Conservation (phyloP, 2,329 filamentous ascomycete species). For the Clonostachys sp. region DNA sequence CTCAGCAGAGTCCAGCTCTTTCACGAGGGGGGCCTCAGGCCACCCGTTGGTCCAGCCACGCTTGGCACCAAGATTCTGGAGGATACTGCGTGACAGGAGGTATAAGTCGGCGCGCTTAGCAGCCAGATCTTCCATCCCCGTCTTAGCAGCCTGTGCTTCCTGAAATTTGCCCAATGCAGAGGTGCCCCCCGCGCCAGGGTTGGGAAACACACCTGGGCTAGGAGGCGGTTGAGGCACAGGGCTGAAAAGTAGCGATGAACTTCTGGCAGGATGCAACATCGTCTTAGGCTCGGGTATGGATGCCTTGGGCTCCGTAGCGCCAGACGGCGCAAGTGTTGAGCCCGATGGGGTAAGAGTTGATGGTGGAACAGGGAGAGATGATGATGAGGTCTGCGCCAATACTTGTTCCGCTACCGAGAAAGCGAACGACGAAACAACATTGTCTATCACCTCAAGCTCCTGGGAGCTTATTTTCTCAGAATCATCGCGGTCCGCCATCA, state of each 20-base stretch:
- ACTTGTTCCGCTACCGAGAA: conserved; percentile 75
- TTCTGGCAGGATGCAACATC: conserved; percentile 64
- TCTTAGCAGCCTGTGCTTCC: conserved; percentile 47
- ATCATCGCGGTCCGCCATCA: conserved; percentile 21
- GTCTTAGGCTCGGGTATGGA: conserved; percentile 65
- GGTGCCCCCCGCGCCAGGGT: conserved; percentile 32
- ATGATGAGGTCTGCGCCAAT: conserved; percentile 68
- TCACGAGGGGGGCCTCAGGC: conserved; percentile 52
- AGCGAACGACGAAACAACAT: conserved; percentile 72
- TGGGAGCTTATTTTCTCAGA: conserved; percentile 21
- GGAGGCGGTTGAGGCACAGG: conserved; percentile 27
- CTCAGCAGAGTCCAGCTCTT: conserved; percentile 34
- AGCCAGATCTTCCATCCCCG: conserved; percentile 76
- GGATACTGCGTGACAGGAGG: conserved; percentile 71
- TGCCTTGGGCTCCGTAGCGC: conserved; percentile 53
- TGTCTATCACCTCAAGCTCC: conserved; percentile 58
- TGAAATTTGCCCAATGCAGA: conserved; percentile 29
- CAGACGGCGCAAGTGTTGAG: conserved; percentile 10
- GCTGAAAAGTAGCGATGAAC: conserved; percentile 52
- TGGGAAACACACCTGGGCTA: conserved; percentile 51
- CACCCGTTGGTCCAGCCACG: conserved; percentile 75
- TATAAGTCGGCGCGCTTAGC: conserved; percentile 80
- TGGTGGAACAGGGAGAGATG: conserved; percentile 61
- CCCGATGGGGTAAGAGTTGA: conserved; percentile 38
- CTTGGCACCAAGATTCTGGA: conserved; percentile 69